Evolutionary conservation across 192 early-diverging fungal species (phyloP).

Genomic region (Kappamyces sp.): DNA sequence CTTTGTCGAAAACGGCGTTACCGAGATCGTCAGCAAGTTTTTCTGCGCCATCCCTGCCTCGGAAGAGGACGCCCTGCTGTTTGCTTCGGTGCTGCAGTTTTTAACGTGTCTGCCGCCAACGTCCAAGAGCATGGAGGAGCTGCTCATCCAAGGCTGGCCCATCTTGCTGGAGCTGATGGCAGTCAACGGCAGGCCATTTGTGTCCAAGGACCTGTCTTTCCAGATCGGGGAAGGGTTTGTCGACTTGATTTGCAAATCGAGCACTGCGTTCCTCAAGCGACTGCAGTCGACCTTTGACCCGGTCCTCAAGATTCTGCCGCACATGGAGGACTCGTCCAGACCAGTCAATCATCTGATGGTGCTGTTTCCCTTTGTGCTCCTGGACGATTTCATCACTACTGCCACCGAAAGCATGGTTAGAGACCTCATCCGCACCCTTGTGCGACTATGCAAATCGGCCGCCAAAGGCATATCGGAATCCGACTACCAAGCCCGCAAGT

Average conservation of each 20-base stretch:
- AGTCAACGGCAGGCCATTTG: too few relatives aligned
- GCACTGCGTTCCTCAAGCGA: too few relatives aligned
- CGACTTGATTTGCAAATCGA: too few relatives aligned
- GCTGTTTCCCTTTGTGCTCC: slow-evolving; percentile 14
- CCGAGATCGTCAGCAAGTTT: slow-evolving; percentile 14
- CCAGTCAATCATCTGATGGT: slow-evolving; percentile 21
- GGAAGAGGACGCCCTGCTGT: slow-evolving; percentile 24
- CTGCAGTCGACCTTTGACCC: too few relatives aligned
- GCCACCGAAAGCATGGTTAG: slow-evolving; percentile 11
- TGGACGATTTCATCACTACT: slow-evolving; percentile 12
- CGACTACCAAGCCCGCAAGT: slow-evolving; percentile 28
- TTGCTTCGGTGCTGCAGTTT: slow-evolving; percentile 19
- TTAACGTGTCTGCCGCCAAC: neutral
- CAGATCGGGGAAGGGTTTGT: too few relatives aligned
- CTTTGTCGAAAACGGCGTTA: too few relatives aligned
- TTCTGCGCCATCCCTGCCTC: slow-evolving; percentile 20
- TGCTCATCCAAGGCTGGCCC: too few relatives aligned
- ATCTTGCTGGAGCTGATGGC: too few relatives aligned
- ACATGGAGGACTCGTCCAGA: too few relatives aligned
- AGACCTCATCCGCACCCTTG: slow-evolving; percentile 20
- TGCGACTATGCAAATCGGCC: slow-evolving; percentile 23
- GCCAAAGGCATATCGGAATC: slow-evolving; percentile 19
- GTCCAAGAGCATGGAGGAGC: too few relatives aligned
- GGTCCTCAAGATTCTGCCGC: too few relatives aligned
- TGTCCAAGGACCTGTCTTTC: too few relatives aligned